Evolutionary conservation across 352 stramenopile genomes (phyloP).

Genomic region (Globisporangium barbulae): DNA sequence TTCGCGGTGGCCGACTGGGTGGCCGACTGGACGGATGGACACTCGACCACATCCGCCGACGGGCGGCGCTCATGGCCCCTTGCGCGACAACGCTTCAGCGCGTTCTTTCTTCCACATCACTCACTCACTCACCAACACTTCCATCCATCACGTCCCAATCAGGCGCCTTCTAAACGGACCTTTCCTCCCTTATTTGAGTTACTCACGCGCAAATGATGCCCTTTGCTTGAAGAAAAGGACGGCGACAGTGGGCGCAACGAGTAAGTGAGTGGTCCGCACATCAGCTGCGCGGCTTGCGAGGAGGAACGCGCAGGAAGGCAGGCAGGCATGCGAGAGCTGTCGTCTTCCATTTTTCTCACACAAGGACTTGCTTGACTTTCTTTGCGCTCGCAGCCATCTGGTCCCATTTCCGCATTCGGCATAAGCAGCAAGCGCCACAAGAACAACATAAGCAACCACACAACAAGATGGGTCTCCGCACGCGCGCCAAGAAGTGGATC

Average conservation of each 20-base stretch:
- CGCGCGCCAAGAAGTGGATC: conserved; percentile 46
- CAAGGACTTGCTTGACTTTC: not conserved
- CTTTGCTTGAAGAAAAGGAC: not conserved
- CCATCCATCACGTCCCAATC: not conserved
- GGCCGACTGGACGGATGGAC: too few species aligned
- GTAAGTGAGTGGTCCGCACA: conserved; percentile 1
- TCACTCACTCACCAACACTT: too few species aligned
- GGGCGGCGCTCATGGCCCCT: too few species aligned
- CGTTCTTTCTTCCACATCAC: too few species aligned
- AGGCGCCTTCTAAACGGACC: not conserved
- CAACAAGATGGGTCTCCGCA: conserved; percentile 37
- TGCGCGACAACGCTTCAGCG: too few species aligned
- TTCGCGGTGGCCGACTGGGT: too few species aligned
- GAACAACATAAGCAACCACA: not conserved
- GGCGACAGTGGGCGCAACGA: too few species aligned
- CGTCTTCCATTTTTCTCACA: not conserved
- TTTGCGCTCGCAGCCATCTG: not conserved
- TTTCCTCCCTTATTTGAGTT: not conserved
- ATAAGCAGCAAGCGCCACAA: not conserved
- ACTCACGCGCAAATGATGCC: conserved; percentile 12
- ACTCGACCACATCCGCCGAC: too few species aligned
- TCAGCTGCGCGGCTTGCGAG: conserved; percentile 1
- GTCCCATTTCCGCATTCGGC: conserved; percentile 7
- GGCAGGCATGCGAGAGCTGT: not conserved
- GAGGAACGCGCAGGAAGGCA: too few species aligned